Evolutionary conservation across 352 stramenopile genomes (phyloP).

Genomic region (Poterioochromonas sp.): DNA sequence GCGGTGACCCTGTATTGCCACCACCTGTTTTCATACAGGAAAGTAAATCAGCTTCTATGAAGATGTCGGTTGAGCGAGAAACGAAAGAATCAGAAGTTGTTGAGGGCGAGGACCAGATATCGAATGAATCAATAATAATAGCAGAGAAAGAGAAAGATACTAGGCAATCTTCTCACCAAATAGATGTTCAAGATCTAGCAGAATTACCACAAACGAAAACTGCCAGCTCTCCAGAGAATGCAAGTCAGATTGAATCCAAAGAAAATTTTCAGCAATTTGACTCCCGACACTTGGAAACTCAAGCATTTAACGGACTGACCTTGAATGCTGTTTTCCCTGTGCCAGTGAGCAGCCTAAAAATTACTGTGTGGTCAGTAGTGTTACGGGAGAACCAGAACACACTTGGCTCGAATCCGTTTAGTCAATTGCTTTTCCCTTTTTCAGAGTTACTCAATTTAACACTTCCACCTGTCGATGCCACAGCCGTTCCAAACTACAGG

Average conservation of each 20-base stretch:
- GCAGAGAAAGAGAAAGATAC: too few species aligned
- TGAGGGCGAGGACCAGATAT: not conserved
- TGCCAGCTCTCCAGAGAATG: not conserved
- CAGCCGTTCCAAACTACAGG: too few species aligned
- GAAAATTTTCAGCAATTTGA: not conserved
- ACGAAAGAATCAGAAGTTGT: not conserved
- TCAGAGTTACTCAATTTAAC: conserved; percentile 23
- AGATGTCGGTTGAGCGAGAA: not conserved
- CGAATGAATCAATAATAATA: too few species aligned
- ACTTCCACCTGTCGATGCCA: conserved; percentile 17
- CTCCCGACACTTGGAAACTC: not conserved
- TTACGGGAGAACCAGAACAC: not conserved
- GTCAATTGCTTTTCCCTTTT: not conserved
- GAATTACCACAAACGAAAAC: too few species aligned
- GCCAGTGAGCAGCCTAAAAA: not conserved
- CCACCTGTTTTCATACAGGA: conserved; percentile 28
- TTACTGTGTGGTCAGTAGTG: not conserved
- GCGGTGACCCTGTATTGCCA: not conserved
- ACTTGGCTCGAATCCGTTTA: not conserved
- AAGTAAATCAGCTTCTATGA: not conserved
- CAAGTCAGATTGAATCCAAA: not conserved
- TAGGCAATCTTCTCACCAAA: too few species aligned
- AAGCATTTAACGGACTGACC: conserved; percentile 5
- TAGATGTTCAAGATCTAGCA: too few species aligned
- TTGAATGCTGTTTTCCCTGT: conserved; percentile 22